Base-by-base conservation (phyloP, 352 stramenopile genomes). In the Stramenopiles sp. region DNA sequence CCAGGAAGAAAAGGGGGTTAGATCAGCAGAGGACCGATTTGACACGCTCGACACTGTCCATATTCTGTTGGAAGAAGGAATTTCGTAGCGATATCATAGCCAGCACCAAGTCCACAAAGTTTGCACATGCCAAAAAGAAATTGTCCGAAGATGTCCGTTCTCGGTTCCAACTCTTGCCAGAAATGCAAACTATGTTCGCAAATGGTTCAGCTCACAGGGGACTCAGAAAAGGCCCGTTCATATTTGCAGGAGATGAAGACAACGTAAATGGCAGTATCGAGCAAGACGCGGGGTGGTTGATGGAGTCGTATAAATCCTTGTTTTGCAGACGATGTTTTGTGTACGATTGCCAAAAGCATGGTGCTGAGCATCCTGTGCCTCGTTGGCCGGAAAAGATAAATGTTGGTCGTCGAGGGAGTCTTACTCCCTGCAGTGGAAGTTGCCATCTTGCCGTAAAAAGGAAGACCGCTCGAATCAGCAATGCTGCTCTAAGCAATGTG, bases 301-400 rank as follows among this genome's bases (percentile, higher is more conserved):
- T 80, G 0, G 49, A 53, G 0, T 81, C 79, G 34, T 68, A 87
- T 37, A 81, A 81, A 89, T 84, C 82, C 68, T 79, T 91, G 34
- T 89, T 90, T 36, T 91, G 86, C 76, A 81, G 85, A 32, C 79
- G 83, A n/a, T 91, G 86, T 77, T 89, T 86, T 76, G 81, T 87
- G 4, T 91, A 91, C 73, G 86, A 91, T 77, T 91, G 86, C 68
- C 84, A 91, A 74, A 89, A 90, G 74, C 86, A 91, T 73, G 84
- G 84, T 49, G 25, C 25, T 63, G 12, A 12, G 25, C 43, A 63
- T 18, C 43, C 43, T 12, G 12, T 18, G 25, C 43, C 43, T 12
- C 43, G 43, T n/a, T n/a, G n/a, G n/a, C n/a, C n/a, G n/a, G n/a
- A n/a, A n/a, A n/a, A n/a, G n/a, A n/a, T n/a, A n/a, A n/a, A n/a